phyloP scores from a whole-genome alignment of 1,284 basidiomycete species.

The Trichosporon ovoides region DNA sequence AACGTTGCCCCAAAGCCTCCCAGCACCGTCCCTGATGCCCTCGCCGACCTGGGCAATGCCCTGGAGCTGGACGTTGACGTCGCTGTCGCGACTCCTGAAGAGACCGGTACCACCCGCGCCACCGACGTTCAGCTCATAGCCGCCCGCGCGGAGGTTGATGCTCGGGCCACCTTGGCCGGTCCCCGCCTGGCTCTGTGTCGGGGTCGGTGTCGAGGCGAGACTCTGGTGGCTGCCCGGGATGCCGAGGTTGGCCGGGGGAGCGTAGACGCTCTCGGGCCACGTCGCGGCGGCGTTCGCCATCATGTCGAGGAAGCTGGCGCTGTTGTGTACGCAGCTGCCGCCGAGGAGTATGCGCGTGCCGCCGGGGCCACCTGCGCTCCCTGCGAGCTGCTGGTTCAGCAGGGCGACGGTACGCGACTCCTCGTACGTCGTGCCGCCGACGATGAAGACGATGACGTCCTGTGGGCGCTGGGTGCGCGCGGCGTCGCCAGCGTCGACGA shows the following conservation, averaged over 20 bases:
- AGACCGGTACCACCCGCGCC: constrained; percentile 73
- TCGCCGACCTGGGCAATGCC: constrained; percentile 61
- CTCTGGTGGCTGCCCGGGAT: constrained; percentile 50
- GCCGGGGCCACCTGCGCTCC: constrained; percentile 50
- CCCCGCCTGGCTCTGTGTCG: constrained; percentile 34
- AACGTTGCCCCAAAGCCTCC: constrained; percentile 77
- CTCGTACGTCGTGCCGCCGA: constrained; percentile 90
- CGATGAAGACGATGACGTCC: constrained; percentile 90
- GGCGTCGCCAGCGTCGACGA: constrained; percentile 62
- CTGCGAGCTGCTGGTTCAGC: constrained; percentile 69
- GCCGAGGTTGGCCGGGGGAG: constrained; percentile 26
- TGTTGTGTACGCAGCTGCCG: constrained; percentile 89
- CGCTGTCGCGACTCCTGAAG: constrained; percentile 59
- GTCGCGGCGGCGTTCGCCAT: constrained; percentile 42
- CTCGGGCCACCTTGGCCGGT: constrained; percentile 50
- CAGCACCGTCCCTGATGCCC: constrained; percentile 59
- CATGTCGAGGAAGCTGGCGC: constrained; percentile 52
- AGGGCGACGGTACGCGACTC: constrained; percentile 77
- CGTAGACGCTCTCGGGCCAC: constrained; percentile 44
- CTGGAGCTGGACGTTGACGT: constrained; percentile 68
- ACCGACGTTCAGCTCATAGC: constrained; percentile 85
- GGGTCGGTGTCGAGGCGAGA: constrained; percentile 59
- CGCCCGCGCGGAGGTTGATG: constrained; percentile 80
- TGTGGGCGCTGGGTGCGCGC: constrained; percentile 57
- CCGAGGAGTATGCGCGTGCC: constrained; percentile 71